These are phyloP conservation scores for Cercophora samala DNA, from an alignment of 495 filamentous ascomycete genomes.

Conservation along the genomic window DNA sequence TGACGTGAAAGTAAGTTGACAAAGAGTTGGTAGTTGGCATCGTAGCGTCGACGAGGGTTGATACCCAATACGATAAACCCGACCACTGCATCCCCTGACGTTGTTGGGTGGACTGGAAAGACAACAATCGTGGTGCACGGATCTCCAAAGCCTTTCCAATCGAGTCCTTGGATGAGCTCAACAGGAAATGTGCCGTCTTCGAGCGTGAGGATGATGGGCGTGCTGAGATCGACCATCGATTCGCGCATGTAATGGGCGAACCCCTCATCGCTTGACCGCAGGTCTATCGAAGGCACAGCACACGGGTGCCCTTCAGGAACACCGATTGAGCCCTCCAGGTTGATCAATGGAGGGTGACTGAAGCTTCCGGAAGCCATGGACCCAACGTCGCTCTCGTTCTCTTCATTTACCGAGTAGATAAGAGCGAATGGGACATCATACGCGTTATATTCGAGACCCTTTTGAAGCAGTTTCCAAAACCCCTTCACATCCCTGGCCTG, in stretches of 20 bases:
- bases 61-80: constrained; percentile 68
- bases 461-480: constrained; percentile 58
- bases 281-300: constrained; percentile 53
- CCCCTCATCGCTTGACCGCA: constrained; percentile 58
- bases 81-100: constrained; percentile 55
- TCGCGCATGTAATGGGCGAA: constrained; percentile 65
- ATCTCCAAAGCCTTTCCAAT: constrained; percentile 63
- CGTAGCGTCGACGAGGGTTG: constrained; percentile 65
- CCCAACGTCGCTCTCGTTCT: constrained; percentile 56
- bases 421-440: constrained; percentile 62
- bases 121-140: constrained; percentile 61
- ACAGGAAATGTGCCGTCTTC: constrained; percentile 56
- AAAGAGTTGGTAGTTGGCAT: constrained; percentile 68
- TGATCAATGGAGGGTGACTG: constrained; percentile 50
- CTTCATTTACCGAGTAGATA: constrained; percentile 60
- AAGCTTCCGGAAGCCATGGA: constrained; percentile 60
- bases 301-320: constrained; percentile 57
- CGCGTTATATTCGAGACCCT: constrained; percentile 58
- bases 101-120: constrained; percentile 68
- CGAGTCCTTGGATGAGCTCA: constrained; percentile 56
- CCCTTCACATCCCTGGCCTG: constrained; percentile 61
- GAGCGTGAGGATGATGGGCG: constrained; percentile 56
- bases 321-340: constrained; percentile 60
- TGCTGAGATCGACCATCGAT: constrained; percentile 55
- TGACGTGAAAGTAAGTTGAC: constrained; percentile 66